A percentile compares a stretch with the other conserved stretches of the same genome.
phyloP scores from a whole-genome alignment of 2,329 filamentous ascomycete genomes.

The Aspergillus terreus region DNA sequence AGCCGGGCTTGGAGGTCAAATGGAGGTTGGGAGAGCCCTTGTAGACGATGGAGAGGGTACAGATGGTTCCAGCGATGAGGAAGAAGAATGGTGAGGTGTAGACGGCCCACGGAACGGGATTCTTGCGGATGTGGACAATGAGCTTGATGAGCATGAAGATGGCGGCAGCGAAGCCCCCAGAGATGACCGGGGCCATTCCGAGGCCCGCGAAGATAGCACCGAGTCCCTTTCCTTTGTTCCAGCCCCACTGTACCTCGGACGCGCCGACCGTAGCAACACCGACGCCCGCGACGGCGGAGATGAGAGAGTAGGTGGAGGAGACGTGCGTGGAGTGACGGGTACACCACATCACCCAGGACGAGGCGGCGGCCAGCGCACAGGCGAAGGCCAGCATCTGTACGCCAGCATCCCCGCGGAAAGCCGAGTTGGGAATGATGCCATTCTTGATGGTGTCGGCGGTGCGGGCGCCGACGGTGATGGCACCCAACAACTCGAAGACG shows the following conservation, averaged over 20 bases:
- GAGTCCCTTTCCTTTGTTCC: slow-evolving; percentile 64
- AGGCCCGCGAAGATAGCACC: slow-evolving; percentile 64
- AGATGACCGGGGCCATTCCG: slow-evolving; percentile 66
- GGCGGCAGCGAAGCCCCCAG: slow-evolving; percentile 60
- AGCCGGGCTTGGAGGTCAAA: slow-evolving; percentile 57
- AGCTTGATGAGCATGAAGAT: slow-evolving; percentile 73
- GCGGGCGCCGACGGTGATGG: slow-evolving; percentile 63
- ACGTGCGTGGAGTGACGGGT: slow-evolving; percentile 70
- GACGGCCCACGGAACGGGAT: slow-evolving; percentile 69
- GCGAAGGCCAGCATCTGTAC: slow-evolving; percentile 62
- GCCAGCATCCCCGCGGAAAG: slow-evolving; percentile 59
- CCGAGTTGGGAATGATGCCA: slow-evolving; percentile 61
- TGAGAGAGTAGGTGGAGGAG: slow-evolving; percentile 68
- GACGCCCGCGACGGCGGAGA: slow-evolving; percentile 66
- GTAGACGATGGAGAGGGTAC: slow-evolving; percentile 74
- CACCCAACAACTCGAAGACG: slow-evolving; percentile 66
- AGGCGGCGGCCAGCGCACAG: slow-evolving; percentile 31
- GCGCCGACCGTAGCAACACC: slow-evolving; percentile 65
- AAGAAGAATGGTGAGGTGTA: slow-evolving; percentile 73
- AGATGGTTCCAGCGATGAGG: slow-evolving; percentile 69
- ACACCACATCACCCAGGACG: slow-evolving; percentile 75
- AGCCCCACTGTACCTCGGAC: slow-evolving; percentile 63
- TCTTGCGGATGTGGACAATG: slow-evolving; percentile 66
- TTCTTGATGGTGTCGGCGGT: slow-evolving; percentile 78
- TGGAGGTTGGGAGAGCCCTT: slow-evolving; percentile 70